Evolutionary conservation across 2,329 filamentous ascomycete species (phyloP), one percentile per base, ranked within the genome.

Genomic region (Neurospora sp.): DNA sequence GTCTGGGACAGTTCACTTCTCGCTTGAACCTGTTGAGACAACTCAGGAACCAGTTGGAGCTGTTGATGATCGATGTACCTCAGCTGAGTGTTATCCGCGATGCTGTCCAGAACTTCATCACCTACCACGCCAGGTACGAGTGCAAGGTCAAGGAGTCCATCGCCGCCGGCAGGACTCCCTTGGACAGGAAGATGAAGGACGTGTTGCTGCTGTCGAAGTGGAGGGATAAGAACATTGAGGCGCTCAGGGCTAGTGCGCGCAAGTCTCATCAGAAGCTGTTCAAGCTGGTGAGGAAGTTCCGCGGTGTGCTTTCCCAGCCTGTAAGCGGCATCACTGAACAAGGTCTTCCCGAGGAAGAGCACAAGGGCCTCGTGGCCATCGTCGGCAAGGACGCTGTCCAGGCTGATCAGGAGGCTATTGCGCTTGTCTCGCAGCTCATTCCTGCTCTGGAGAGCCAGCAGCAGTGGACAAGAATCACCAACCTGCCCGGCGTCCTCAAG

Each of bases 161-260:
- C 42, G 81, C 82, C 23, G 87, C 87, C 66, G 91, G 90, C n/a
- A 88, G 93, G 69, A 82, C 84, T 7, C 84, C 86, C 0, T 85
- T 98, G n/a, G 95, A 98, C 78, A 97, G 93, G 80, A 89, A 93
- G 70, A 93, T 98, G 86, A 95, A 91, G 78, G 92, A 98, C 75
- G 90, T 97, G n/a, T 86, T 99, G 17, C 88, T 97, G 68, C 83
- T 99, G 75, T 93, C 94, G 8, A 97, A 93, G 79, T 99, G 96
- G 96, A 97, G 97, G 79, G 96, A 99, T 75, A 97, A 93, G 28
- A 99, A 98, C 76, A 96, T 99, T 72, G 90, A 91, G 67, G 92
- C 93, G 0, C 83, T 99, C 17, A 88, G 90, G 74, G 93, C 97
- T 77, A 98, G 95, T 79, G 93, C 96, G 1, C 90, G 91, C 75